phyloP scores from a whole-genome alignment of 495 filamentous ascomycete species.

The Aspergillus egyptiacus region DNA sequence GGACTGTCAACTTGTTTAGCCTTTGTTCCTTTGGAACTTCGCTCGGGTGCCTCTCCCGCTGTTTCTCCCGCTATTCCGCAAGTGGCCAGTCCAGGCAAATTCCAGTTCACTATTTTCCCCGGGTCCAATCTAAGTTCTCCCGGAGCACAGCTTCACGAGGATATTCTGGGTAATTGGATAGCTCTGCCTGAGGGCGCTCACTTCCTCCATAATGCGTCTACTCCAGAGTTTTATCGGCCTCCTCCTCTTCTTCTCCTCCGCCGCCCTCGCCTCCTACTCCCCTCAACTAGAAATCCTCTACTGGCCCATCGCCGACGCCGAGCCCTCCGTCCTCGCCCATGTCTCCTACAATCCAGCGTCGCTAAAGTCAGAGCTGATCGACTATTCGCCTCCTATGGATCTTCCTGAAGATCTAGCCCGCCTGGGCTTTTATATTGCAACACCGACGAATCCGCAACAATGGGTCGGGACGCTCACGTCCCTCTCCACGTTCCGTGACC shows the following conservation, averaged over 20 bases:
- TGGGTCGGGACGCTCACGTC: slow-evolving; percentile 40
- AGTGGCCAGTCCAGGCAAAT: background rate
- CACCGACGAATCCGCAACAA: slow-evolving; percentile 26
- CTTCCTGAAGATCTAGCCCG: slow-evolving; percentile 25
- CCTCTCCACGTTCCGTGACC: slow-evolving; percentile 21
- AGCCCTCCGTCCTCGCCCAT: slow-evolving; percentile 37
- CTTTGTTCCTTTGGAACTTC: too few relatives aligned
- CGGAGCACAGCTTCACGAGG: too few relatives aligned
- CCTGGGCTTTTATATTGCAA: slow-evolving; percentile 32
- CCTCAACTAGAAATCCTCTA: slow-evolving; percentile 33
- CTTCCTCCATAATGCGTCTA: slow-evolving; percentile 23
- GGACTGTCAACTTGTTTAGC: too few relatives aligned
- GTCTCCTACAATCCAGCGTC: slow-evolving; percentile 35
- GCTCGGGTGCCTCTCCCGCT: too few relatives aligned
- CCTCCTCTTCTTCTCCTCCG: slow-evolving; percentile 14
- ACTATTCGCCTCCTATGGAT: slow-evolving; percentile 29
- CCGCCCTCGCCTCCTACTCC: slow-evolving; percentile 15
- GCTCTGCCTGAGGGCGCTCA: too few relatives aligned
- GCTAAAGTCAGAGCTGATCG: slow-evolving; percentile 28
- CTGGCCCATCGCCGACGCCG: slow-evolving; percentile 32
- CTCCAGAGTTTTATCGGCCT: slow-evolving; percentile 14
- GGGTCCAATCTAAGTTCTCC: background rate
- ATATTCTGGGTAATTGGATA: too few relatives aligned
- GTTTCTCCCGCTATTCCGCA: slow-evolving; percentile 2
- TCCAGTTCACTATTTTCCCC: background rate